phyloP scores from a whole-genome alignment of 2,329 filamentous ascomycete species.

The Arthrobotrys sinensis region DNA sequence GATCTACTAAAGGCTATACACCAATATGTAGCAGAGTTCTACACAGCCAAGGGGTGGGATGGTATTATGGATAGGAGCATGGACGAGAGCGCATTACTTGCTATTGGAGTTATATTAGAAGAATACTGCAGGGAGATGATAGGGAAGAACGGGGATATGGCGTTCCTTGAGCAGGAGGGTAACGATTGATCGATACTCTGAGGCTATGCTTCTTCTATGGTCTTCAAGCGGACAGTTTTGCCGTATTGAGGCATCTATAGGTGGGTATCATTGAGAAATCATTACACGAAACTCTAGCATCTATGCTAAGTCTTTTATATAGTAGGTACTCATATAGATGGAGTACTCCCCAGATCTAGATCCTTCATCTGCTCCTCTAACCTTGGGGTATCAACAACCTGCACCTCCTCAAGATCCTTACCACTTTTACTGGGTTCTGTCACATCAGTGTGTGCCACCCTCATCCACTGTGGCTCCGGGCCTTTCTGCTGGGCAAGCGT shows the following conservation, averaged over 20 bases:
- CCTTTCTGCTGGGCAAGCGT: conserved; percentile 45
- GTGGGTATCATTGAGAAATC: conserved; percentile 47
- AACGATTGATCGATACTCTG: conserved; percentile 49
- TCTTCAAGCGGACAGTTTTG: too few relatives aligned
- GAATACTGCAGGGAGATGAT: conserved; percentile 76
- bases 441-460: conserved; percentile 57
- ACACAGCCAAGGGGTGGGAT: conserved; percentile 69
- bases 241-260: neutral
- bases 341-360: conserved; percentile 39
- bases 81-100: conserved; percentile 83
- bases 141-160: conserved; percentile 78
- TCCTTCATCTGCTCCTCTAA: conserved; percentile 47
- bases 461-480: conserved; percentile 59
- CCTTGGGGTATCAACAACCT: conserved; percentile 47
- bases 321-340: conserved; percentile 28
- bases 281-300: neutral
- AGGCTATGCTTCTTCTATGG: too few relatives aligned
- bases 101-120: conserved; percentile 81
- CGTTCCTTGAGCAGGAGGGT: conserved; percentile 77
- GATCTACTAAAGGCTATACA: conserved; percentile 80
- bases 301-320: neutral
- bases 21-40: conserved; percentile 78
- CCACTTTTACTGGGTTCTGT: conserved; percentile 1
- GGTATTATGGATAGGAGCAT: conserved; percentile 73
- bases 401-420: conserved; percentile 37